Conservation (phyloP, 768 basidiomycete species). For the Tremella yokohamensis region DNA sequence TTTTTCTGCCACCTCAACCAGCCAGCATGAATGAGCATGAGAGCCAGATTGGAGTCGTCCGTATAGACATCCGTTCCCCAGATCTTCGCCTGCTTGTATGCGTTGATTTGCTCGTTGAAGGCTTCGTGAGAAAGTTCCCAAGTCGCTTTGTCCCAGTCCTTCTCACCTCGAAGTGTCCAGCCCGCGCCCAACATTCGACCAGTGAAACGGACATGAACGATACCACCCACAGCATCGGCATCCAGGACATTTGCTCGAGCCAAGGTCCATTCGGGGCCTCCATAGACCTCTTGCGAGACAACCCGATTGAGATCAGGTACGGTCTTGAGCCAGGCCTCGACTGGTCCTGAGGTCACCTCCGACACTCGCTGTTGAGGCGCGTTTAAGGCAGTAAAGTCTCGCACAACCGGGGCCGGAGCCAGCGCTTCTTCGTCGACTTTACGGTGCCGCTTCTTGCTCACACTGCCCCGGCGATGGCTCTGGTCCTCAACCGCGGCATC, state of each 20-base stretch:
- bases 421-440: constrained; percentile 28
- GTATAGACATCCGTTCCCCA: constrained; percentile 56
- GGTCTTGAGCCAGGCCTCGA: constrained; percentile 40
- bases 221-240: constrained; percentile 25
- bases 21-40: constrained; percentile 52
- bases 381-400: constrained; percentile 27
- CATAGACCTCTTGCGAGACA: constrained; percentile 25
- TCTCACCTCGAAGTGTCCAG: constrained; percentile 39
- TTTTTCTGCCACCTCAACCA: constrained; percentile 48
- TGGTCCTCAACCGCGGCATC: constrained; percentile 43
- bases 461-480: constrained; percentile 26
- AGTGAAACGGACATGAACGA: constrained; percentile 34
- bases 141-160: constrained; percentile 37
- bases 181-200: constrained; percentile 30
- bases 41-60: constrained; percentile 54
- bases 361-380: constrained; percentile 18
- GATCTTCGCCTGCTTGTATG: constrained; percentile 27
- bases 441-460: constrained; percentile 21
- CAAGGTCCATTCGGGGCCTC: constrained; percentile 31
- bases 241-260: constrained; percentile 13
- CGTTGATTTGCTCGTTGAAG: constrained; percentile 3
- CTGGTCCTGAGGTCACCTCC: constrained; percentile 32
- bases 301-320: constrained; percentile 26
- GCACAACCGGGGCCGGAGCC: constrained; percentile 8
- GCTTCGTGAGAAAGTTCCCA: background rate